A percentile compares a stretch with the other conserved stretches of the same genome.
These are phyloP conservation scores for Meyerozyma carpophila DNA, from an alignment of 1,139 yeast species.

Conservation along the genomic window DNA sequence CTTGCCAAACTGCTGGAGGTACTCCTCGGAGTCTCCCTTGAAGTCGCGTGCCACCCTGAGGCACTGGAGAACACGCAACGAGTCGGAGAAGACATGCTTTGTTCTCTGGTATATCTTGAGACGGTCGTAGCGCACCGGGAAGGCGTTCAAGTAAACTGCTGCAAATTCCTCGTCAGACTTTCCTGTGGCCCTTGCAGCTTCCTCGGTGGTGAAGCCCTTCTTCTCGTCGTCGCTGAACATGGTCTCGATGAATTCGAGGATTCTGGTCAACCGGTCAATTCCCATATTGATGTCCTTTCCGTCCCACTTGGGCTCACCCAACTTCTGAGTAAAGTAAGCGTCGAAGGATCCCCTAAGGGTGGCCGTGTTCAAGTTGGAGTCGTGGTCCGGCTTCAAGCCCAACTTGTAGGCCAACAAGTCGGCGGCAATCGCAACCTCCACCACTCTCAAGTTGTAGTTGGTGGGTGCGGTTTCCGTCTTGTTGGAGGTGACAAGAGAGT, in stretches of 20 bases:
- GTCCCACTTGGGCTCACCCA: conserved; percentile 38
- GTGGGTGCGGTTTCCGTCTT: conserved; percentile 68
- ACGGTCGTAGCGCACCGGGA: conserved; percentile 52
- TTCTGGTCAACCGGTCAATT: conserved; percentile 29
- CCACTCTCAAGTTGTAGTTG: conserved; percentile 66
- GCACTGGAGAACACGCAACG: conserved; percentile 54
- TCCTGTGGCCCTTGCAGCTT: conserved; percentile 43
- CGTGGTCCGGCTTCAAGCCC: conserved; percentile 39
- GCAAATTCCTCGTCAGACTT: conserved; percentile 39
- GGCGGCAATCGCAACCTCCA: conserved; percentile 63
- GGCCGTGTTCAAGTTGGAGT: conserved; percentile 57
- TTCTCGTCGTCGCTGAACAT: conserved; percentile 25
- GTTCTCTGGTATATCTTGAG: conserved; percentile 57
- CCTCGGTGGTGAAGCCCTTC: conserved; percentile 47
- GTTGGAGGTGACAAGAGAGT: conserved; percentile 57
- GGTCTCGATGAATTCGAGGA: conserved; percentile 39
- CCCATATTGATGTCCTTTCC: conserved; percentile 44
- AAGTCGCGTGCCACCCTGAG: conserved; percentile 27
- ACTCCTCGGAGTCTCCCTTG: conserved; percentile 17
- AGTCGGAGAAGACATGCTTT: conserved; percentile 60
- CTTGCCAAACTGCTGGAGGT: conserved; percentile 41
- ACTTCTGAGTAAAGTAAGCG: conserved; percentile 33
- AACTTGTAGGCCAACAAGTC: conserved; percentile 48
- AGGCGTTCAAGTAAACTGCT: conserved; percentile 41
- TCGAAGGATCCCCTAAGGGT: conserved; percentile 64